A percentile compares a stretch with the other conserved stretches of the same genome.
These are phyloP conservation scores for Nissolia schottii DNA, from an alignment of 306 rosid species.

Conservation along the genomic window DNA sequence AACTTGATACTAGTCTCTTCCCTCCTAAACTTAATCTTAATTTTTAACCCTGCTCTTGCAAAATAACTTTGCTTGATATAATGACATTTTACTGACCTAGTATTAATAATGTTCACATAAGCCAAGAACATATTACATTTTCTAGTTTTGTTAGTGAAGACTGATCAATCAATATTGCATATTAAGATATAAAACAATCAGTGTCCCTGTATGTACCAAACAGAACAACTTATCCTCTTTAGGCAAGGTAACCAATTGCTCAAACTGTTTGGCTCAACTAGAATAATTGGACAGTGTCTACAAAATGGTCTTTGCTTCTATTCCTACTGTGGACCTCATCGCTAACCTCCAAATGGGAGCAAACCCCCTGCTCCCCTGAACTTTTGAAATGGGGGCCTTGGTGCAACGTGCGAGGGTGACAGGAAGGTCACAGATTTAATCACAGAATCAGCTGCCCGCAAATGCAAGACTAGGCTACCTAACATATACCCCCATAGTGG, in stretches of 20 bases:
- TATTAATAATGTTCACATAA: not conserved
- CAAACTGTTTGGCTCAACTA: not conserved
- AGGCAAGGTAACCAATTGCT: not conserved
- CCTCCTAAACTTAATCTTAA: not conserved
- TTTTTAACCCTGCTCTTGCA: not conserved
- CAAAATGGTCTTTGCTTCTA: not conserved
- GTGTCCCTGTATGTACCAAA: not conserved
- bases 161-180: not conserved
- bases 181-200: not conserved
- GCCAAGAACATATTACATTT: not conserved
- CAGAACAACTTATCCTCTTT: not conserved
- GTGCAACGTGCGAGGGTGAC: too few relatives aligned
- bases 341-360: not conserved
- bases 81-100: not conserved
- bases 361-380: not conserved
- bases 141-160: not conserved
- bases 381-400: not conserved
- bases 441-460: not conserved
- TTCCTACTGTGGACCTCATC: not conserved
- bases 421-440: too few relatives aligned
- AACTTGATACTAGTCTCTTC: not conserved
- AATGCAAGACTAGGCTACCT: not conserved
- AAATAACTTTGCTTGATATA: not conserved
- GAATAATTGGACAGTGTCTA: not conserved
- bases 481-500: not conserved